phyloP scores from a whole-genome alignment of 2,329 filamentous ascomycete species.

The Neonectria sp. region DNA sequence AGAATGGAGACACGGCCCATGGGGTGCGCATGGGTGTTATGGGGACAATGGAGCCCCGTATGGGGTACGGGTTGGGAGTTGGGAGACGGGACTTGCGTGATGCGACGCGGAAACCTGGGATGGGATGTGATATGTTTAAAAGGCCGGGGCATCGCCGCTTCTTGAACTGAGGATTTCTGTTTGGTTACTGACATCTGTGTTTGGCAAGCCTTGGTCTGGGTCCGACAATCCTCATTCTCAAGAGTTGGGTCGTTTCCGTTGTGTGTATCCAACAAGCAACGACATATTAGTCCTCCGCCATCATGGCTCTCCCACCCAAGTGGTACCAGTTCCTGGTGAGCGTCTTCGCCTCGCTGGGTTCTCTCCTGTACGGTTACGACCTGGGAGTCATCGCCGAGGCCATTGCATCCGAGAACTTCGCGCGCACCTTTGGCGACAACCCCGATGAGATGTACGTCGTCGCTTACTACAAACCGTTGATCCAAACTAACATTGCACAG shows the following conservation, averaged over 20 bases:
- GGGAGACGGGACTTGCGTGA: constrained; percentile 15
- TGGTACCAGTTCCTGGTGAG: constrained; percentile 65
- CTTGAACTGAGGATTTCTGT: neutral
- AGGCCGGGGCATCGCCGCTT: constrained; percentile 15
- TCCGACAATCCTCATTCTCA: neutral
- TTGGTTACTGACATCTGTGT: neutral
- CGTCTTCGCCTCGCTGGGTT: constrained; percentile 44
- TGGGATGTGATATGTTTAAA: constrained; percentile 15
- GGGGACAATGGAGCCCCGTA: neutral
- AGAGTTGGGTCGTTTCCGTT: neutral
- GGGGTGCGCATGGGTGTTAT: neutral
- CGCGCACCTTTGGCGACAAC: constrained; percentile 54
- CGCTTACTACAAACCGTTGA: neutral
- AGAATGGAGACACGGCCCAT: neutral
- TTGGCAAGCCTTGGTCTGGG: neutral
- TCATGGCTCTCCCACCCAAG: constrained; percentile 61
- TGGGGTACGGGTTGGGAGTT: constrained; percentile 7
- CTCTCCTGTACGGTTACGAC: constrained; percentile 46
- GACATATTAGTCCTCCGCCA: constrained; percentile 6
- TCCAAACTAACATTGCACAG: constrained; percentile 11
- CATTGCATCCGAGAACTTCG: constrained; percentile 64
- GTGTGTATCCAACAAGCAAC: neutral
- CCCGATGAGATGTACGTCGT: constrained; percentile 54
- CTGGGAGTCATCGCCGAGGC: constrained; percentile 61
- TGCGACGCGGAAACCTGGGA: neutral